Conservation (phyloP, 192 early-diverging fungal species). For the Rhizoclosmatium globosum region DNA sequence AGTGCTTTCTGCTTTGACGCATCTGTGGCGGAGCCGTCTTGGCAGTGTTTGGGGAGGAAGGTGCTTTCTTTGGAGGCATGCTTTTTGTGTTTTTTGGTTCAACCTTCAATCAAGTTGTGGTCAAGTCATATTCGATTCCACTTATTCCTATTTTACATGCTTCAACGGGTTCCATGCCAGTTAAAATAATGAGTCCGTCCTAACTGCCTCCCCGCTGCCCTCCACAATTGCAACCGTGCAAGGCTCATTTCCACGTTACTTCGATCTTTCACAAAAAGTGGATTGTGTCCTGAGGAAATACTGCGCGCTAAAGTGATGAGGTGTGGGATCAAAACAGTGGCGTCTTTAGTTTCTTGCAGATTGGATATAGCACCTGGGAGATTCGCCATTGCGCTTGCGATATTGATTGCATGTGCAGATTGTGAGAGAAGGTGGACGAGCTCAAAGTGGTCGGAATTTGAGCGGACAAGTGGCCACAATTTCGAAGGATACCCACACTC, state of each 20-base stretch:
- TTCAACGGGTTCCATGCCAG: constrained; percentile 20
- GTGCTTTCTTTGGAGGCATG: no score
- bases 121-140: no score
- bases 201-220: background rate
- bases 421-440: background rate
- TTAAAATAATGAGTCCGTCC: background rate
- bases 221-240: constrained; percentile 23
- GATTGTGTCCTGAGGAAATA: constrained; percentile 15
- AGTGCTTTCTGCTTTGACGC: no score
- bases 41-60: no score
- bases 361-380: background rate
- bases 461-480: background rate
- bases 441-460: background rate
- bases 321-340: constrained; percentile 6
- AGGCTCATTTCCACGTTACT: background rate
- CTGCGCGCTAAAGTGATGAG: constrained; percentile 8
- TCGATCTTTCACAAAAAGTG: constrained; percentile 34
- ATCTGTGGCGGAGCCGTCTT: no score
- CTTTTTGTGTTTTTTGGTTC: no score
- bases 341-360: background rate
- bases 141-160: no score
- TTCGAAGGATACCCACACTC: constrained; percentile 31
- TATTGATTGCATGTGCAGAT: constrained; percentile 21
- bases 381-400: constrained; percentile 22
- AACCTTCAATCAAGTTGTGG: no score